These are phyloP conservation scores for Fusarium vanettenii DNA, from an alignment of 2,329 filamentous ascomycete genomes.

Conservation along the genomic window DNA sequence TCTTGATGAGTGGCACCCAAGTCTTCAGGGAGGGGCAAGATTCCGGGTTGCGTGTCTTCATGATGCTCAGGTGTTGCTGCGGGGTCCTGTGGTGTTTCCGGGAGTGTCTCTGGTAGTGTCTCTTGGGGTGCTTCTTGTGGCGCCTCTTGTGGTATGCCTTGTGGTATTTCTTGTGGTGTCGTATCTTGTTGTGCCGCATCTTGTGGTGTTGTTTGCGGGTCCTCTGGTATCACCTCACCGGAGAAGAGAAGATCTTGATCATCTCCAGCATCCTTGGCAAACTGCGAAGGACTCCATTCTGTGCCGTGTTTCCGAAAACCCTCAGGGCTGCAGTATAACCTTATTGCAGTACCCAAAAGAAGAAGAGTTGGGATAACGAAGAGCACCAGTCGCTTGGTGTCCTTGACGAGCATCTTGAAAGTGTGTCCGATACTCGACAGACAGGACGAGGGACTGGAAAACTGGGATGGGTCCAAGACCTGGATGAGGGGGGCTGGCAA, in stretches of 20 bases:
- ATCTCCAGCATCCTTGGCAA: background rate
- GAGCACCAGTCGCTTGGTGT: slow-evolving; percentile 48
- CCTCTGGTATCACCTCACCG: background rate
- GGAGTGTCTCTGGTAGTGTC: background rate
- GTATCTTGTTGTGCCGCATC: background rate
- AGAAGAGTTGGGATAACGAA: slow-evolving; percentile 45
- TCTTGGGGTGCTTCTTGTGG: background rate
- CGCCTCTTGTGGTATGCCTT: background rate
- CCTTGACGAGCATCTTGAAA: slow-evolving; percentile 47
- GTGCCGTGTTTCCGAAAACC: slow-evolving; percentile 1
- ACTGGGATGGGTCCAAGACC: background rate
- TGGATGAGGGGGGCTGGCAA: background rate
- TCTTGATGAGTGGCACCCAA: slow-evolving; percentile 45
- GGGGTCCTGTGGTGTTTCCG: background rate
- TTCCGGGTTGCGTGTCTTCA: background rate
- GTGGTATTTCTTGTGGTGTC: background rate
- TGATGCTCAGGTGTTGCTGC: background rate
- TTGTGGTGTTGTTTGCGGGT: background rate
- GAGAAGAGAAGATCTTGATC: background rate
- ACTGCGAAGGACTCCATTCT: slow-evolving; percentile 14
- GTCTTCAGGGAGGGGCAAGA: slow-evolving; percentile 5
- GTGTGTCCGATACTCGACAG: background rate
- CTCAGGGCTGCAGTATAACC: slow-evolving; percentile 27
- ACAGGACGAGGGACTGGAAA: background rate
- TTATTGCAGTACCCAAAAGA: slow-evolving; percentile 45